Evolutionary conservation across 495 filamentous ascomycete genomes (phyloP).

Genomic region (Annulohypoxylon stygium): DNA sequence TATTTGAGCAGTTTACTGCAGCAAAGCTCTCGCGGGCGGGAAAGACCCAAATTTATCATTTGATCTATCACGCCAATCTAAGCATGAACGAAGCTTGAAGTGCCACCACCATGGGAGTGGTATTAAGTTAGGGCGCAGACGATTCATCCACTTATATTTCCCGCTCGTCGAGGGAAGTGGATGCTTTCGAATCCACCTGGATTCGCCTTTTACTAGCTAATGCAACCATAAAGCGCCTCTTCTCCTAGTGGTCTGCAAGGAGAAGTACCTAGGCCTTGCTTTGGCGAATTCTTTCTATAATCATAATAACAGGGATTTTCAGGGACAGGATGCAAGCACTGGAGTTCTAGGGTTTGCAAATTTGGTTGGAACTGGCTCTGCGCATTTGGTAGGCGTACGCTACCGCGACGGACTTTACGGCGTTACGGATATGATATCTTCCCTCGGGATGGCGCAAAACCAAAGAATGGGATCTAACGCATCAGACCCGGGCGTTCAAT

Average conservation of each 20-base stretch:
- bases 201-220: neutral
- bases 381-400: conserved; percentile 23
- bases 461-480: conserved; percentile 32
- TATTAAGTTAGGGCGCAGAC: neutral
- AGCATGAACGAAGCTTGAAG: conserved; percentile 6
- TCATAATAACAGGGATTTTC: conserved; percentile 18
- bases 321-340: conserved; percentile 12
- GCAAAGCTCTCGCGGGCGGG: neutral
- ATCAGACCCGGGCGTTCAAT: conserved; percentile 38
- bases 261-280: neutral
- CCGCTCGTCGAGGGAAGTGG: neutral
- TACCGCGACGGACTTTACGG: conserved; percentile 33
- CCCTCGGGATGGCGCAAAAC: conserved; percentile 23
- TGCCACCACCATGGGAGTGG: neutral
- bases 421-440: conserved; percentile 37
- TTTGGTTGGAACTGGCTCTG: conserved; percentile 13
- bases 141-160: neutral
- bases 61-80: neutral
- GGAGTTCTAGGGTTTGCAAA: conserved; percentile 29
- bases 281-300: conserved; percentile 20
- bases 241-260: neutral
- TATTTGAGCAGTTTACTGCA: neutral
- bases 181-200: neutral
- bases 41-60: conserved; percentile 12
- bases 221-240: neutral